Base-by-base conservation (phyloP, 805 yeast species). In the Myxozyma geophila region DNA sequence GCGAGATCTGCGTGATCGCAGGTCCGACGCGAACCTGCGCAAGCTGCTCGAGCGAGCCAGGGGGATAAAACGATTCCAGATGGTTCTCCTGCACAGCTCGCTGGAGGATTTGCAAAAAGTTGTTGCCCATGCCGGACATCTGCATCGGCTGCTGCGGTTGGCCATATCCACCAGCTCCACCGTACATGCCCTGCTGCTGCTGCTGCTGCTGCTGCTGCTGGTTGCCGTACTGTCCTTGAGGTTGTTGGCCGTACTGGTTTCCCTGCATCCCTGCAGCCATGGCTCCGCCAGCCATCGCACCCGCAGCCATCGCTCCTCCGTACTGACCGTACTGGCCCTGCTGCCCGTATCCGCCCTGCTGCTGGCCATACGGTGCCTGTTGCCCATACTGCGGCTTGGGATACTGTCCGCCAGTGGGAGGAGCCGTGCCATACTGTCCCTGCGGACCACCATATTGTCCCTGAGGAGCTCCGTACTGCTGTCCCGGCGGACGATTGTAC, bases 11-110 rank as follows among this genome's bases (percentile, higher is more conserved):
- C 15, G 46, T 28, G 41, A 64, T 36, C 46, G 70, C 72, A n/a
- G 65, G 49, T 17, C 60, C 48, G 43, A 71, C 63, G 36, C 71
- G 59, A 28, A 28, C 28, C 21, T 59, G 54, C 15, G 75, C 73
- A 23, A 73, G 43, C 50, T 70, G 73, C 64, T 72, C 73, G 35
- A 73, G 64, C 6, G 71, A 58, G 50, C 70, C 70, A 3, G 74
- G 74, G 8, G 74, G 73, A 58, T 72, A 73, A 60, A 72, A 73
- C 7, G 65, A 46, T 58, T 73, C 69, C 23, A 73, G 67, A 5
- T 52, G 53, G 62, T 73, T 73, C 53, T 73, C 74, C 57, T 64
- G 71, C 5, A 73, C 75, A 10, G 68, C 68, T 46, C 55, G 55
- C 51, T 58, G 62, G 28, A 73, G 70, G 28, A 69, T 35, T 48